phyloP scores from a whole-genome alignment of 176 grass and related monocot genomes.

The Themeda triandra region DNA sequence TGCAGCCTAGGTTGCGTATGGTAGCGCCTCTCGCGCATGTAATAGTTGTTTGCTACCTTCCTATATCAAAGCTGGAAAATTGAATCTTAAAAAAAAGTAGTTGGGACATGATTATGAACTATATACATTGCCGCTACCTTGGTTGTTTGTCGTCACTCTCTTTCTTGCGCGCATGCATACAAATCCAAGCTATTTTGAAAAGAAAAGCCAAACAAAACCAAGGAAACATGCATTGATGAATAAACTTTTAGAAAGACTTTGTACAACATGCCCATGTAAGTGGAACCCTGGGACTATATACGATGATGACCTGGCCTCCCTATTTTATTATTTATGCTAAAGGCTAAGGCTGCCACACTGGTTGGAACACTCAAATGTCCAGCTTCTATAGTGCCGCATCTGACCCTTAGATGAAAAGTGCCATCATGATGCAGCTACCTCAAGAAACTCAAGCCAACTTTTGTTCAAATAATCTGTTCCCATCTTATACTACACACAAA shows the following conservation, averaged over 20 bases:
- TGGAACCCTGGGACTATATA: background rate
- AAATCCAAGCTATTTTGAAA: background rate
- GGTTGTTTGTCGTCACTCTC: too few species aligned
- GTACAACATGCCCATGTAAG: background rate
- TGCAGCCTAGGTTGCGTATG: too few species aligned
- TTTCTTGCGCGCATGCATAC: too few species aligned
- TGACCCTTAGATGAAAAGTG: conserved; percentile 8
- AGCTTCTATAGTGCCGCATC: conserved; percentile 8
- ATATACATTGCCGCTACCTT: too few species aligned
- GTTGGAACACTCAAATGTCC: too few species aligned
- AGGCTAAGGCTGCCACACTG: background rate
- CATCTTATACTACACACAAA: background rate
- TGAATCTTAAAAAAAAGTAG: too few species aligned
- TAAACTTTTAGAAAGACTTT: background rate
- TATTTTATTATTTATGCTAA: background rate
- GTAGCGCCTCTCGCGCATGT: too few species aligned
- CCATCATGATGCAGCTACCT: conserved; percentile 16
- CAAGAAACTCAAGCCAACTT: background rate
- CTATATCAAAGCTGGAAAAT: too few species aligned
- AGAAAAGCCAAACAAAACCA: background rate
- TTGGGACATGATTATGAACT: too few species aligned
- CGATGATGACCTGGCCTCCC: background rate
- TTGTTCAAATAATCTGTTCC: background rate
- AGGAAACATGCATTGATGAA: background rate
- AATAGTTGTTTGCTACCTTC: too few species aligned